Conservation (phyloP, 331 rosid species). For the Arachis monticola region DNA sequence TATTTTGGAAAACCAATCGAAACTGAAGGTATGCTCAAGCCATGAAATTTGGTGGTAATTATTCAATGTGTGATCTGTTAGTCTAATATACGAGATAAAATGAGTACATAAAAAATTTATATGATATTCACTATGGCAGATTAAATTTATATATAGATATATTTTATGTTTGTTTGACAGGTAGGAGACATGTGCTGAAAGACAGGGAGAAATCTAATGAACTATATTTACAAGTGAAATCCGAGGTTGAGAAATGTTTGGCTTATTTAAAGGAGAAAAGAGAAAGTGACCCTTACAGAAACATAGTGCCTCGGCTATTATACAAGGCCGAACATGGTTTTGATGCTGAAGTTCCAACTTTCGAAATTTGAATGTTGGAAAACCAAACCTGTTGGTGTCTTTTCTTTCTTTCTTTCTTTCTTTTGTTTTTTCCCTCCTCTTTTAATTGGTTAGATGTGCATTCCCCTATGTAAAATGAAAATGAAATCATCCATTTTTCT, state of each 20-base stretch:
- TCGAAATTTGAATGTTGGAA: conserved; percentile 59
- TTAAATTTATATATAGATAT: conserved; percentile 26
- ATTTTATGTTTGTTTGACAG: conserved; percentile 47
- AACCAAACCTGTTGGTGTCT: background rate
- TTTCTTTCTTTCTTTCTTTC: background rate
- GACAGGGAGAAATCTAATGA: conserved; percentile 63
- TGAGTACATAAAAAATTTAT: too few species aligned
- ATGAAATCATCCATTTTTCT: too few species aligned
- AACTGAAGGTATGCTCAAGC: conserved; percentile 62
- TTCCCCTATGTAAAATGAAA: too few species aligned
- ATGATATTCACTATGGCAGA: background rate
- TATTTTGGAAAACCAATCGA: conserved; percentile 88
- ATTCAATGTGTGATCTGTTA: too few species aligned
- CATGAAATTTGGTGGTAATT: background rate
- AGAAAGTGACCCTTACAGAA: conserved; percentile 80
- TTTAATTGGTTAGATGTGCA: too few species aligned
- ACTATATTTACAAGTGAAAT: conserved; percentile 69
- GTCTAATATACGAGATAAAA: too few species aligned
- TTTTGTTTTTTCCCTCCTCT: background rate
- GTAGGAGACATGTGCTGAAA: conserved; percentile 63
- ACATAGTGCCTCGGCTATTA: conserved; percentile 54
- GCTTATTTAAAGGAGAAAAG: conserved; percentile 71
- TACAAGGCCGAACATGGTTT: conserved; percentile 65
- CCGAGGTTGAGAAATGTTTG: conserved; percentile 74
- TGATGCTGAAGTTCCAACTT: conserved; percentile 69